These are phyloP conservation scores for Lodderomyces parapsilosis DNA, from an alignment of 1,139 yeast species.

Conservation along the genomic window DNA sequence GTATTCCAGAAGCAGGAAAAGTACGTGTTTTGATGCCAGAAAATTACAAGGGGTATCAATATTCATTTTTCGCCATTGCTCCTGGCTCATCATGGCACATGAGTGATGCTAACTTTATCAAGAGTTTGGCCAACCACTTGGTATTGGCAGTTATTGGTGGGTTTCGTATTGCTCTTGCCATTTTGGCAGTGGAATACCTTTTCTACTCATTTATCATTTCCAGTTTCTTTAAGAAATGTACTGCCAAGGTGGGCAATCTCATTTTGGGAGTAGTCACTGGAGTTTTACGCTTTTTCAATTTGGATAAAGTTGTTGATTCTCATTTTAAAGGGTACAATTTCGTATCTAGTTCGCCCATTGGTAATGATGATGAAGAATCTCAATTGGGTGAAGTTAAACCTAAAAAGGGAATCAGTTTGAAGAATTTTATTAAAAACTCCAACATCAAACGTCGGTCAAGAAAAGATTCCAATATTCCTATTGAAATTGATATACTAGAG, in stretches of 20 bases:
- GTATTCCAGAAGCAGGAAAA: constrained; percentile 58
- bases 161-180: constrained; percentile 52
- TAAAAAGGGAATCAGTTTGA: constrained; percentile 7
- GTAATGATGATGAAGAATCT: constrained; percentile 3
- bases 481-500: constrained; percentile 14
- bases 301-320: constrained; percentile 12
- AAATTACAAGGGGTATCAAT: constrained; percentile 58
- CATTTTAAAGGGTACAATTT: not conserved
- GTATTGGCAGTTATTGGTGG: constrained; percentile 69
- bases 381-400: constrained; percentile 2
- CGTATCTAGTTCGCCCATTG: not conserved
- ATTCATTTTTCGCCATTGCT: constrained; percentile 69
- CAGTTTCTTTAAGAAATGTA: constrained; percentile 26
- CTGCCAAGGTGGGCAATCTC: constrained; percentile 13
- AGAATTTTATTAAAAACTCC: constrained; percentile 13
- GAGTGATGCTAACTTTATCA: constrained; percentile 77
- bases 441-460: constrained; percentile 41
- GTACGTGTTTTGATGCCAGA: constrained; percentile 71
- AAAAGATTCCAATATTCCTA: constrained; percentile 54
- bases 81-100: constrained; percentile 89
- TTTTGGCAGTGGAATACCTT: constrained; percentile 64
- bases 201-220: constrained; percentile 49
- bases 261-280: constrained; percentile 5
- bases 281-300: constrained; percentile 14
- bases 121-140: constrained; percentile 68